Evolutionary conservation across 805 yeast species (phyloP).

Genomic region (Candida easanensis): DNA sequence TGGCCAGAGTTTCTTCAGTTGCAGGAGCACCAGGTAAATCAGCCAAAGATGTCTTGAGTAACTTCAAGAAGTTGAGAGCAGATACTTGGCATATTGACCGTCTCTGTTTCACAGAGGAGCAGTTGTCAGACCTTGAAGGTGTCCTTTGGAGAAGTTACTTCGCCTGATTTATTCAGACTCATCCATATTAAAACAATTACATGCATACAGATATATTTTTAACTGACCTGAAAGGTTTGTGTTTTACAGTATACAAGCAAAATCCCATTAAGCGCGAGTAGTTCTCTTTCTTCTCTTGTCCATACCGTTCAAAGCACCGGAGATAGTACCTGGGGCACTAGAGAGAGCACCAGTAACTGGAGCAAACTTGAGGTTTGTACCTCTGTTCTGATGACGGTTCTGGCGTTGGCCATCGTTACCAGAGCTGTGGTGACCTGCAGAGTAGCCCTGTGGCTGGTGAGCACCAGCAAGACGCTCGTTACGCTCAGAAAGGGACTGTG

Average conservation of each 20-base stretch:
- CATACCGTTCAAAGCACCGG: slow-evolving; percentile 38
- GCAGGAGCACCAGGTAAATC: slow-evolving; percentile 80
- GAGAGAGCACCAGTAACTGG: slow-evolving; percentile 34
- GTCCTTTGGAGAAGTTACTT: slow-evolving; percentile 91
- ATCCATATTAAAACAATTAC: too few relatives aligned
- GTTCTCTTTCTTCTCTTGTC: slow-evolving; percentile 31
- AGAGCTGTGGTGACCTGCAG: slow-evolving; percentile 20
- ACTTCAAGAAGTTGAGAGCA: slow-evolving; percentile 86
- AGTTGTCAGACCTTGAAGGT: slow-evolving; percentile 89
- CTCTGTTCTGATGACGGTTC: slow-evolving; percentile 29
- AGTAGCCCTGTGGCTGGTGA: slow-evolving; percentile 36
- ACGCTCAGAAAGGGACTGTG: slow-evolving; percentile 72
- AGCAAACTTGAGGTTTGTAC: slow-evolving; percentile 29
- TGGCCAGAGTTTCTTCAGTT: slow-evolving; percentile 71
- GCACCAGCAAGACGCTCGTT: slow-evolving; percentile 81
- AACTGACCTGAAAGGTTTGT: background rate
- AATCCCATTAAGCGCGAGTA: slow-evolving; percentile 18
- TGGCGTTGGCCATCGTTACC: slow-evolving; percentile 20
- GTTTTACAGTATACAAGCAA: background rate
- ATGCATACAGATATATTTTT: background rate
- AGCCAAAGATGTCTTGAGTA: slow-evolving; percentile 76
- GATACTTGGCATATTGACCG: slow-evolving; percentile 96
- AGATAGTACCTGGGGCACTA: slow-evolving; percentile 32
- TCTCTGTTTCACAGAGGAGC: slow-evolving; percentile 67
- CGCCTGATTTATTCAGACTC: too few relatives aligned